These are phyloP conservation scores for Pseudogymnoascus sp. DNA, from an alignment of 2,329 filamentous ascomycete species.

Conservation along the genomic window DNA sequence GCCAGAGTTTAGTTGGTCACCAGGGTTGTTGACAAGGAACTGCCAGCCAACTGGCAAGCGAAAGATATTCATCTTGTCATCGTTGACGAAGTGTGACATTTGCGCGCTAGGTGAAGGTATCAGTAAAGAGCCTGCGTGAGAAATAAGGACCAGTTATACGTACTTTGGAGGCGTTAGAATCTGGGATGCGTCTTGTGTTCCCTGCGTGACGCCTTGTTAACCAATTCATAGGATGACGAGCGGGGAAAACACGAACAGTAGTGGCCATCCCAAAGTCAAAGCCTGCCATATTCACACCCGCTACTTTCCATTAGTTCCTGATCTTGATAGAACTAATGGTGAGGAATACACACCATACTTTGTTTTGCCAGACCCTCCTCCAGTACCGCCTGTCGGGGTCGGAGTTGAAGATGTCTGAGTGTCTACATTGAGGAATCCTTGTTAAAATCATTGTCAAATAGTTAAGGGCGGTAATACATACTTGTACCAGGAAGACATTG, in stretches of 20 bases:
- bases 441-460: neutral
- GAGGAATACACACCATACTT: neutral
- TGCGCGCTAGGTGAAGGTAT: conserved; percentile 18
- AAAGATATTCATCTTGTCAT: conserved; percentile 50
- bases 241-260: conserved; percentile 18
- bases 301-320: neutral
- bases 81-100: conserved; percentile 43
- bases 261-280: conserved; percentile 44
- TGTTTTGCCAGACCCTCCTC: conserved; percentile 10
- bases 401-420: neutral
- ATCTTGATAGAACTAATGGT: neutral
- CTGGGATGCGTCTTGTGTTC: neutral
- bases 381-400: neutral
- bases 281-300: conserved; percentile 39
- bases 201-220: neutral
- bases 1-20: conserved; percentile 41
- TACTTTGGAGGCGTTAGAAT: neutral
- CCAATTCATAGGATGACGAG: neutral
- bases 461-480: conserved; percentile 14
- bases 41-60: conserved; percentile 56
- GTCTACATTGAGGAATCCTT: no score
- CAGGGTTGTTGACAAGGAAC: conserved; percentile 50
- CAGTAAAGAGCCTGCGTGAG: neutral
- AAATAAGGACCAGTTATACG: neutral
- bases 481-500: conserved; percentile 27